These are phyloP conservation scores for Calocera viscosa DNA, from an alignment of 768 basidiomycete species.

Conservation along the genomic window DNA sequence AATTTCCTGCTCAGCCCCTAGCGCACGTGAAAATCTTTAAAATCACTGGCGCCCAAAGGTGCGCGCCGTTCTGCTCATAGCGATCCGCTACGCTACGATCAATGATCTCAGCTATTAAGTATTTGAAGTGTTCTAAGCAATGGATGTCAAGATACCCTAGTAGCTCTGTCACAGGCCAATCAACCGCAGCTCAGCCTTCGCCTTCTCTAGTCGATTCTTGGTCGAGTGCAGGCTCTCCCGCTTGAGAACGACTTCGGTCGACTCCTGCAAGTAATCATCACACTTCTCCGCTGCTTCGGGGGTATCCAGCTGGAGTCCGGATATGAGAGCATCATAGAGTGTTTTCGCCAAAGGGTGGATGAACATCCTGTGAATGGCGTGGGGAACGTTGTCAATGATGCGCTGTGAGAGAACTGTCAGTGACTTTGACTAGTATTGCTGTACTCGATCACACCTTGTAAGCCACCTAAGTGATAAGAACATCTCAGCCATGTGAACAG, in stretches of 20 bases:
- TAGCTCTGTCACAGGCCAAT: neutral
- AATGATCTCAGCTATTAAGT: no score
- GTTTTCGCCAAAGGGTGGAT: slow-evolving; percentile 30
- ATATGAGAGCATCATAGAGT: slow-evolving; percentile 30
- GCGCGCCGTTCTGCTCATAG: neutral
- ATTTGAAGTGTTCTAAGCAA: no score
- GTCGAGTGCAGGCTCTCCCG: neutral
- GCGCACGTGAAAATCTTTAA: neutral
- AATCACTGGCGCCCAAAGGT: neutral
- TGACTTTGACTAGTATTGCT: neutral
- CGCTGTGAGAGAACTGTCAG: slow-evolving; percentile 32
- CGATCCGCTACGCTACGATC: no score
- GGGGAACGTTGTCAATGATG: slow-evolving; percentile 42
- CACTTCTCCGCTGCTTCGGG: neutral
- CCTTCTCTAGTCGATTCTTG: neutral
- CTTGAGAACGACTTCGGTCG: neutral
- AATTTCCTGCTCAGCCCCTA: neutral
- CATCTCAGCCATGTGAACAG: no score
- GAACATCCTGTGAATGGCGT: slow-evolving; percentile 37
- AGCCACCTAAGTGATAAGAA: slow-evolving; percentile 26
- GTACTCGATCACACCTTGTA: slow-evolving; percentile 33
- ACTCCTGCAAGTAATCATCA: neutral
- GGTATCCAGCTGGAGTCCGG: slow-evolving; percentile 18
- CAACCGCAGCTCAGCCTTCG: neutral
- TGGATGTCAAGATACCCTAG: no score